Evolutionary conservation across 148 eudicot species (phyloP).

Genomic region (Pharnaceum exiguum): DNA sequence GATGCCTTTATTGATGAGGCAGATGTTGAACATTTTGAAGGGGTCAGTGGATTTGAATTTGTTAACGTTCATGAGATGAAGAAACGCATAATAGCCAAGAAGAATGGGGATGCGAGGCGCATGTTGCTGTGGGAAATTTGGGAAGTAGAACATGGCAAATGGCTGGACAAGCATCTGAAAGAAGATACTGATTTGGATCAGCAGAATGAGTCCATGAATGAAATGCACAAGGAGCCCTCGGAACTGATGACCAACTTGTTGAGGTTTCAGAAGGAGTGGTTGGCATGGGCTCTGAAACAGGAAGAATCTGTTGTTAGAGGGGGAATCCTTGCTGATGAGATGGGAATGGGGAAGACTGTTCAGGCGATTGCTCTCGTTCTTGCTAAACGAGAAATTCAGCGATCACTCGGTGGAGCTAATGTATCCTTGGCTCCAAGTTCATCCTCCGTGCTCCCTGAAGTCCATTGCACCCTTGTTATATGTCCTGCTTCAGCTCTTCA

Average conservation of each 20-base stretch:
- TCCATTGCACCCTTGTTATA: slow-evolving; percentile 77
- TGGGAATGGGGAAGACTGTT: slow-evolving; percentile 96
- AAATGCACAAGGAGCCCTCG: slow-evolving; percentile 55
- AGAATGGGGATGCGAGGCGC: slow-evolving; percentile 29
- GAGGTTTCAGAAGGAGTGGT: slow-evolving; percentile 97
- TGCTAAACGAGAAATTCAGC: slow-evolving; percentile 57
- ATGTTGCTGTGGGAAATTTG: slow-evolving; percentile 68
- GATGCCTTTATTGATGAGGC: background rate
- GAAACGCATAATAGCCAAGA: slow-evolving; percentile 29
- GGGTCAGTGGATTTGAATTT: slow-evolving; percentile 25
- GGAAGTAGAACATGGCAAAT: slow-evolving; percentile 64
- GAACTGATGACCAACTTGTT: slow-evolving; percentile 60
- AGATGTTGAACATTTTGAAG: slow-evolving; percentile 15
- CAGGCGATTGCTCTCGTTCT: slow-evolving; percentile 96
- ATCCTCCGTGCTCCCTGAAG: slow-evolving; percentile 36
- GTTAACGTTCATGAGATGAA: slow-evolving; percentile 25
- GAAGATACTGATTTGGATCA: slow-evolving; percentile 41
- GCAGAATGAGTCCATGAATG: slow-evolving; percentile 39
- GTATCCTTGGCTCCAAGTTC: slow-evolving; percentile 29
- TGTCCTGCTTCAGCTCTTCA: slow-evolving; percentile 78
- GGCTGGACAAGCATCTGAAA: slow-evolving; percentile 44
- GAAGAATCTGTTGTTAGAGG: slow-evolving; percentile 71
- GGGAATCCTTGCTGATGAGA: slow-evolving; percentile 97
- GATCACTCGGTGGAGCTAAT: slow-evolving; percentile 24
- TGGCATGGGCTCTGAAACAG: slow-evolving; percentile 89